These are phyloP conservation scores for Aureobasidium sp. DNA, from an alignment of 2,329 filamentous ascomycete genomes.

Conservation along the genomic window DNA sequence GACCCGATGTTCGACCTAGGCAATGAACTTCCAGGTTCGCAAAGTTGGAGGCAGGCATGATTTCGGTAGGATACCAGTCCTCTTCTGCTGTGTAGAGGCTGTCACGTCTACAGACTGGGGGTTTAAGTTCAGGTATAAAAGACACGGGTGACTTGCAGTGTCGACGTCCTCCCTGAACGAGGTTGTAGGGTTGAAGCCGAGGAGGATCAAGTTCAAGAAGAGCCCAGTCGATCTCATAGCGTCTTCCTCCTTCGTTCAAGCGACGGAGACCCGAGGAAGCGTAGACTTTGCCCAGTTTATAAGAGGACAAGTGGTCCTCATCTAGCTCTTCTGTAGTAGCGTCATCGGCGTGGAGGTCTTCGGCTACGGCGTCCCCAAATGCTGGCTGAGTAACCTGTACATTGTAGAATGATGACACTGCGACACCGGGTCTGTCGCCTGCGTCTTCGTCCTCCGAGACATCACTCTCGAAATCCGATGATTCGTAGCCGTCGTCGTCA, in stretches of 20 bases:
- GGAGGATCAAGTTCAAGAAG: constrained; percentile 70
- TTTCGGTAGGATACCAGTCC: constrained; percentile 35
- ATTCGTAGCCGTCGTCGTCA: constrained; percentile 40
- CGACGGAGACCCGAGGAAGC: constrained; percentile 85
- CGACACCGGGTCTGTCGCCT: constrained; percentile 70
- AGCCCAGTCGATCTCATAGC: constrained; percentile 92
- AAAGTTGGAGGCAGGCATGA: constrained; percentile 50
- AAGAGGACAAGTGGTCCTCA: constrained; percentile 72
- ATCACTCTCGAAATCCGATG: constrained; percentile 29
- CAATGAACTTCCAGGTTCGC: constrained; percentile 77
- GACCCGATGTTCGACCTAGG: constrained; percentile 75
- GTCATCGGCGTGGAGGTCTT: constrained; percentile 73
- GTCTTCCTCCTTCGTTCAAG: constrained; percentile 44
- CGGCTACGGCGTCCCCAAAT: constrained; percentile 60
- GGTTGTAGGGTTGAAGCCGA: constrained; percentile 63
- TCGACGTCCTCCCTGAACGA: constrained; percentile 49
- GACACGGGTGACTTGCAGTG: constrained; percentile 26
- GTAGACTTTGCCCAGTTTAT: constrained; percentile 73
- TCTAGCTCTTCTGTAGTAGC: constrained; percentile 61
- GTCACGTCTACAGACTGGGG: constrained; percentile 18
- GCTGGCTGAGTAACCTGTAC: constrained; percentile 87
- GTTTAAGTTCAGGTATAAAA: constrained; percentile 23
- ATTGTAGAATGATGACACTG: constrained; percentile 64
- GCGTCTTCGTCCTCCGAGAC: constrained; percentile 22
- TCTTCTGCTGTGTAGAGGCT: constrained; percentile 21